Base-by-base conservation (phyloP, 768 basidiomycete species). In the Russula olivacea region DNA sequence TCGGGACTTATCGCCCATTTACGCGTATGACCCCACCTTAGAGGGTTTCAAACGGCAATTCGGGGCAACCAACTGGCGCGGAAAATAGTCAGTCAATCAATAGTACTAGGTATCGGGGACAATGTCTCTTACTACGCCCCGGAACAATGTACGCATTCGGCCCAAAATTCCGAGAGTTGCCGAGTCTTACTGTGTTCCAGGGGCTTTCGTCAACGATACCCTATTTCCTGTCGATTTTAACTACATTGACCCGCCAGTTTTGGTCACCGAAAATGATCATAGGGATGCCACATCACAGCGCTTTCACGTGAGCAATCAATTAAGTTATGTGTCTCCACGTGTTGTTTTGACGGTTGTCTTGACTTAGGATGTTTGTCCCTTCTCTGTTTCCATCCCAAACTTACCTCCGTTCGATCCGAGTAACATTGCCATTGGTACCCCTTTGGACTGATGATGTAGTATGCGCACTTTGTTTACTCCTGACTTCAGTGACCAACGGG, bases 61-160 rank as follows among this genome's bases (percentile, higher is more conserved):
- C 80, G 84, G 28, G 83, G 77, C 2, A 85, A 82, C 63, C 71
- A 77, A 4, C 76, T 87, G 6, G 85, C 86, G 1, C 78, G 81
- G 67, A 84, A 83, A 71, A 82, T 87, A 56, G 75, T 86, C 12
- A 76, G 76, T 6, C 75, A 77, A 6, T 78, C 82, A 68, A 84
- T 87, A 52, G 77, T 73, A 7, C 72, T 78, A 36, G 78, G 78
- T 0, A 68, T 81, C 3, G 73, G 77, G 40, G 73, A 66, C 21
- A 28, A 61, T 2, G 66, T 74, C 19, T 71, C 75, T 0, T 84
- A 80, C 74, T 85, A 85, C 65, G 75, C 77, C 14, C 77, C 80
- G 1, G 79, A 79, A 59, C 82, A 84, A 65, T 84, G 84, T 84
- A 63, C 55, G 79, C 69, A 32, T 15, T 40, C n/a, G 4, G 15